These are phyloP conservation scores for Colletotrichum tropicicola DNA, from an alignment of 2,329 filamentous ascomycete species.

Conservation along the genomic window DNA sequence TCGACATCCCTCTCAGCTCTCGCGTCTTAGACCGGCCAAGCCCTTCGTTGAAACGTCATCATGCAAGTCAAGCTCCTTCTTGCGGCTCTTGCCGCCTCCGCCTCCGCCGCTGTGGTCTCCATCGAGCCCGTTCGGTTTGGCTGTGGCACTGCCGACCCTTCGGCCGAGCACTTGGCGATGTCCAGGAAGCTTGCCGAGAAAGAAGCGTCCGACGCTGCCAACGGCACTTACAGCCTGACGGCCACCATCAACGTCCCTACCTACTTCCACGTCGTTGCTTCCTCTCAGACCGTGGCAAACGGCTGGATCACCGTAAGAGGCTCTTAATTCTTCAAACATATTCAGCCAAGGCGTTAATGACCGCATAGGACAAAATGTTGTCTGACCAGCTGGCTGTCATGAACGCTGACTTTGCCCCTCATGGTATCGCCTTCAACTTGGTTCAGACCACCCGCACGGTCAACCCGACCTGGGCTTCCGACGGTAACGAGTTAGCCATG, in stretches of 20 bases:
- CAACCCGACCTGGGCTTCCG: slow-evolving; percentile 56
- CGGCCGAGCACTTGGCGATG: slow-evolving; percentile 4
- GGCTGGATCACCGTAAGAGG: slow-evolving; percentile 46
- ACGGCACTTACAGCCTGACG: slow-evolving; percentile 29
- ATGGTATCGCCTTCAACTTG: slow-evolving; percentile 55
- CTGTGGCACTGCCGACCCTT: not conserved
- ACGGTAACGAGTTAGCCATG: slow-evolving; percentile 50
- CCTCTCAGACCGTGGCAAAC: slow-evolving; percentile 36
- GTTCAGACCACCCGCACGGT: slow-evolving; percentile 53
- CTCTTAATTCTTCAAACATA: too few relatives aligned
- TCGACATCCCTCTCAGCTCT: slow-evolving; percentile 11
- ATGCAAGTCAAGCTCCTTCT: slow-evolving; percentile 17
- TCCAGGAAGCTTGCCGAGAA: slow-evolving; percentile 30
- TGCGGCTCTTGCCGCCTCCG: slow-evolving; percentile 8
- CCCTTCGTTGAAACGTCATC: not conserved
- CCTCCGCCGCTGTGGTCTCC: slow-evolving; percentile 4
- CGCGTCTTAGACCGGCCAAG: not conserved
- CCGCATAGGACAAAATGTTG: slow-evolving; percentile 42
- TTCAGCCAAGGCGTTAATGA: not conserved
- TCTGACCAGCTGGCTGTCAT: slow-evolving; percentile 52
- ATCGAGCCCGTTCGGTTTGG: not conserved
- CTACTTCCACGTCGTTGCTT: slow-evolving; percentile 49
- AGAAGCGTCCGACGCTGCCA: slow-evolving; percentile 20
- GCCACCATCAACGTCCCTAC: slow-evolving; percentile 46
- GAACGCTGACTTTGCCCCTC: slow-evolving; percentile 52